Base-by-base conservation (phyloP, 768 basidiomycete genomes). In the Hebeloma cylindrosporum region DNA sequence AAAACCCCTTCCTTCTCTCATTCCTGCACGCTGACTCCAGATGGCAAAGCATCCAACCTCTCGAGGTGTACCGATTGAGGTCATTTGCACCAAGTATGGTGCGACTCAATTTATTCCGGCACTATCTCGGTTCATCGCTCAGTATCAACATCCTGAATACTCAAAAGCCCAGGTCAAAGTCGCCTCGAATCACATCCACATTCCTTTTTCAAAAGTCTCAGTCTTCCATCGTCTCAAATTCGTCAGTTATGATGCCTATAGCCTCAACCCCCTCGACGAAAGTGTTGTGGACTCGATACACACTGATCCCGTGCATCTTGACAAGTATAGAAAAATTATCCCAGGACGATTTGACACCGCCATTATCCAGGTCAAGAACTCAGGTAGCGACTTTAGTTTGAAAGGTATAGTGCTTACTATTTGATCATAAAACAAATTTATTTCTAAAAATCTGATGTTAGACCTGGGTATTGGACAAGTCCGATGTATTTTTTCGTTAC, bases 181-280 rank as follows among this genome's bases (percentile, higher is more conserved):
- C 2, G 16, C 27, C 4, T 41, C 60, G 0, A 5, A n/a, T 2
- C 11, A 23, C 9, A 7, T 64, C 18, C 34, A 47, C 22, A 23
- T 67, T 11, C 57, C 48, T 8, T 67, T 65, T 26, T 22, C 34
- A 3, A 48, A 50, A 4, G 38, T 74, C 1, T 49, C 61, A 0
- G 59, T 68, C 2, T 75, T 52, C 40, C 65, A 73, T 48, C 61
- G 57, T 7, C 57, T 71, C 27, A 69, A 69, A 47, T 70, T 68
- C n/a, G n/a, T n/a, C n/a, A n/a, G n/a, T n/a, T n/a, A n/a, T n/a
- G n/a, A n/a, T n/a, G n/a, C n/a, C n/a, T n/a, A n/a, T n/a, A n/a
- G n/a, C n/a, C n/a, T n/a, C n/a, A n/a, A n/a, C n/a, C n/a, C n/a
- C n/a, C n/a, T n/a, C n/a, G n/a, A n/a, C n/a, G n/a, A n/a, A n/a